Evolutionary conservation across 2,329 filamentous ascomycete species (phyloP).

Genomic region (Scedosporium aurantiacum): DNA sequence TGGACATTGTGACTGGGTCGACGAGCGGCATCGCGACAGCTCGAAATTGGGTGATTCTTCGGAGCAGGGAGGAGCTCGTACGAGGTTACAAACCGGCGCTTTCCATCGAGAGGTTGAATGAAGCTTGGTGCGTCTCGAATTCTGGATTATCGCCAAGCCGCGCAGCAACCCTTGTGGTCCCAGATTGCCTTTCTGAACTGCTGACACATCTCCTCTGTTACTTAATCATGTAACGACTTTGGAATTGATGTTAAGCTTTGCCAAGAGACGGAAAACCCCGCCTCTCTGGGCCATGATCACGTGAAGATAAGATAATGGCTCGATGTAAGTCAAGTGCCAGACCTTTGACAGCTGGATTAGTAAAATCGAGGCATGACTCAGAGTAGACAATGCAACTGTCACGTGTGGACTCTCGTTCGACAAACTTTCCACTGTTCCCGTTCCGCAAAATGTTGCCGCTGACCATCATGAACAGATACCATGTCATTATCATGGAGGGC

Average conservation of each 20-base stretch:
- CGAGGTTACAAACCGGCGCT: too few relatives aligned
- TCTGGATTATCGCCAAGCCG: too few relatives aligned
- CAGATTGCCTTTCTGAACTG: neutral
- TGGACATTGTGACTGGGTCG: conserved; percentile 28
- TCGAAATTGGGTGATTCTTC: conserved; percentile 3
- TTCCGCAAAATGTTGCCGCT: neutral
- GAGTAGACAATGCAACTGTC: too few relatives aligned
- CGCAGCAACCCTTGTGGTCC: neutral
- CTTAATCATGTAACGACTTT: too few relatives aligned
- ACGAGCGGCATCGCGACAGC: conserved; percentile 19
- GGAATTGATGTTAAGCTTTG: too few relatives aligned
- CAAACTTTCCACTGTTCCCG: neutral
- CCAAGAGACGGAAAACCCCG: too few relatives aligned
- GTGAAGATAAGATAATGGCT: neutral
- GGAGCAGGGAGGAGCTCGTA: neutral
- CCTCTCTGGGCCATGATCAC: neutral
- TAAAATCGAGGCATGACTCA: too few relatives aligned
- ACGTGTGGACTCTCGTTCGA: neutral
- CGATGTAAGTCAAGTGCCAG: neutral
- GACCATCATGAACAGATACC: neutral
- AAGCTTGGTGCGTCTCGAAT: too few relatives aligned
- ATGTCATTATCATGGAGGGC: neutral
- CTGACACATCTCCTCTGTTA: too few relatives aligned
- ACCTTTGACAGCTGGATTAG: too few relatives aligned
- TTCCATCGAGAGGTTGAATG: too few relatives aligned